Evolutionary conservation across 2,329 filamentous ascomycete species (phyloP), one percentile per base, ranked within the genome.

Genomic region (Ascosphaera aggregata): DNA sequence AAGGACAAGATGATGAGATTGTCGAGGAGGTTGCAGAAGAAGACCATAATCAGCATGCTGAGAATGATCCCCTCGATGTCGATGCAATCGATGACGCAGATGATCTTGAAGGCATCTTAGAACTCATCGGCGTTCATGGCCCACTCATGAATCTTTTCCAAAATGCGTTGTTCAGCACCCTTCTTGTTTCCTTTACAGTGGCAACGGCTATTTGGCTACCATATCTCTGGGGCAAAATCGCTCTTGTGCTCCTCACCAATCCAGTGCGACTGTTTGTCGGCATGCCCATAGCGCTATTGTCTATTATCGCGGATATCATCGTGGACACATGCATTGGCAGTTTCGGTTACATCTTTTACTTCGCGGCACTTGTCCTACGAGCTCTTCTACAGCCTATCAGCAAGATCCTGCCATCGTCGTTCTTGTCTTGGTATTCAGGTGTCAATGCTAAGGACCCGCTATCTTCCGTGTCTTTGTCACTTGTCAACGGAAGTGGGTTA

Each of bases 71-170:
- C 9, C 71, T 73, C 36, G 71, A 75, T 43, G 61, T 54, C 36
- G 63, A 67, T 45, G 62, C 58, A n/a, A 54, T 61, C 13, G 64
- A 66, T 34, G 79, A 94, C 47, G 80, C 80, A 8, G 89, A 98
- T 57, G 89, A 98, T 51, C 73, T 98, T 13, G 89, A 98, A 53
- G 89, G 89, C 0, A 80, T 98, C 39, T 74, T 98, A 63, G 89
- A 98, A 54, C 70, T 98, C 13, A 78, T 98, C 42, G 89, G 89
- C 30, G 91, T 98, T 79, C 81, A 91, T 50, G 89, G 89, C 0
- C 89, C 89, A 0, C 66, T 98, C 2, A 76, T 78, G 11, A 84
- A 82, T 2, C 67, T 98, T 4, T 73, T 95, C 47, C 89, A 98
- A 51, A 98, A 98, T 47, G 84, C 80, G 40, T 74, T 94, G 13